Conservation (phyloP, 768 basidiomycete genomes). For the Leccinellum albellum region DNA sequence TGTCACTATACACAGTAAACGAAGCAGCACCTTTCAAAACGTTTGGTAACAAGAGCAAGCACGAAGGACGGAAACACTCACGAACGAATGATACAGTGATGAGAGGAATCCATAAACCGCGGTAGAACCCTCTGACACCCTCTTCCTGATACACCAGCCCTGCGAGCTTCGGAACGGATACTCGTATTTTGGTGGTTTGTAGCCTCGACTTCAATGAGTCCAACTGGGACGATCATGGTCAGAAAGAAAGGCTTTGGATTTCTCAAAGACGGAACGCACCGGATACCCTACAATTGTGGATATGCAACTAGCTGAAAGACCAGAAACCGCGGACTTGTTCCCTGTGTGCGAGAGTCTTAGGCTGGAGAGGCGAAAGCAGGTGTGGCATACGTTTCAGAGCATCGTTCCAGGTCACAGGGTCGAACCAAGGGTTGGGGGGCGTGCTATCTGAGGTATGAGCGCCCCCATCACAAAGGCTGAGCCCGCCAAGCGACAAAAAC, state of each 20-base stretch:
- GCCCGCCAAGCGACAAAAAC: not conserved
- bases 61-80: conserved; percentile 41
- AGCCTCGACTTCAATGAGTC: conserved; percentile 93
- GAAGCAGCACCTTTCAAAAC: conserved; percentile 68
- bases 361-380: not conserved
- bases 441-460: conserved; percentile 35
- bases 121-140: conserved; percentile 86
- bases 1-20: conserved; percentile 85
- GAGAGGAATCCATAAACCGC: conserved; percentile 88
- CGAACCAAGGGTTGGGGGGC: conserved; percentile 60
- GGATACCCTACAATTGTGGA: conserved; percentile 93
- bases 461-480: conserved; percentile 1
- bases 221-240: conserved; percentile 45
- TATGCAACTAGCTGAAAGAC: conserved; percentile 86
- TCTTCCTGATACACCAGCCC: conserved; percentile 76
- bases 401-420: conserved; percentile 59
- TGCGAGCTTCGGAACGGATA: conserved; percentile 71
- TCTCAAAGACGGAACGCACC: conserved; percentile 32
- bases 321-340: conserved; percentile 86
- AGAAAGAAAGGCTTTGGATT: not conserved
- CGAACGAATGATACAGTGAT: conserved; percentile 96
- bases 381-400: conserved; percentile 56
- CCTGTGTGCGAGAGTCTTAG: conserved; percentile 37
- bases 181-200: conserved; percentile 75
- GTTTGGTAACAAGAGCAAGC: conserved; percentile 3